Evolutionary conservation across 1,284 basidiomycete genomes (phyloP), one percentile per base, ranked within the genome.

Genomic region (Trametes polyzona): DNA sequence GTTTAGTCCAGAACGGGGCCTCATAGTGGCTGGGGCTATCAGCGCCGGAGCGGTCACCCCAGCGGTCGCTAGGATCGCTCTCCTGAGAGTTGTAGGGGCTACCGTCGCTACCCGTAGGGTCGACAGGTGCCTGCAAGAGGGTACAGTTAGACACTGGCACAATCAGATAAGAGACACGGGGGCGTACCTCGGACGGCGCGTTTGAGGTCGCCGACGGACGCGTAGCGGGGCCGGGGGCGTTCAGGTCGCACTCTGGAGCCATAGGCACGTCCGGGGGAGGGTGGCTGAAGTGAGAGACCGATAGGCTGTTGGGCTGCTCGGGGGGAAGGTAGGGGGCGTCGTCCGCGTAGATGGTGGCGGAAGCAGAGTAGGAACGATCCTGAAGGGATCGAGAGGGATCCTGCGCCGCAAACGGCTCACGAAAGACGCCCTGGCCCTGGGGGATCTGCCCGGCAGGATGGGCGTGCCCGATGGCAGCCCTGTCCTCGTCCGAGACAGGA

Each of bases 331-430:
- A 66, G 9, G 67, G 63, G 4, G 62, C 19, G 54, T 69, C 66
- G 55, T 66, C 64, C 21, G 58, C 59, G 50, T 63, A 64, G 39
- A 65, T 29, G 37, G 63, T 67, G 56, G 66, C 62, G 46, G 58
- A 43, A 10, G 39, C 54, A 39, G 55, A 54, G 29, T 58, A 46
- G 43, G 52, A n/a, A 30, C 51, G 62, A 56, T 53, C 24, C 36
- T 54, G 55, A 43, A 46, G 47, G 51, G 53, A 59, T 36, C 47
- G 51, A 50, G 58, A 41, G 42, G 54, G 49, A 52, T 58, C 57
- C 43, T 64, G 54, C 23, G 40, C 51, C 48, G 40, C 55, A 57
- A 61, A 63, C 17, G 48, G 53, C 27, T 52, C 55, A 19, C 49
- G 53, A 37, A 43, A 54, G 41, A 57, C 44, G 52, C 49, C 62